Base-by-base conservation (phyloP, 805 yeast species). In the Yarrowia osloensis region DNA sequence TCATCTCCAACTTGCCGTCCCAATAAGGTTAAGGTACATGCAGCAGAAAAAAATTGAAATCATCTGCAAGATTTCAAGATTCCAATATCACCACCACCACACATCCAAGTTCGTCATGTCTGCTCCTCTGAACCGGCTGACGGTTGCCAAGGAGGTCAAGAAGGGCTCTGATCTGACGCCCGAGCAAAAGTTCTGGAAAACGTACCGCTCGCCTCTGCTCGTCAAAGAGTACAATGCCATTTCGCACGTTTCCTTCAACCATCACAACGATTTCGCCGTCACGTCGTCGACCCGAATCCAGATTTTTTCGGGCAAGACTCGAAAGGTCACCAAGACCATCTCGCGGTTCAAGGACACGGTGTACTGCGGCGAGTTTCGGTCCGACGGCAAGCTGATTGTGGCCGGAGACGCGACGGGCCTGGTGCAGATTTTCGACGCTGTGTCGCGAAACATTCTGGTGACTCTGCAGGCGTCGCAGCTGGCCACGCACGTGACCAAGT, bases 351-450 rank as follows among this genome's bases (percentile, higher is more conserved):
- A 90, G 75, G 98, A 94, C 73, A 87, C 93, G 0, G 99, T 92
- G 0, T 91, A 90, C 75, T 85, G 91, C 35, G 98, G 97, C 54
- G 96, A 92, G 76, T 94, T 88, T 77, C 84, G 98, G 73, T 84
- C 84, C 67, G 99, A 95, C 75, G 99, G 99, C 67, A 90, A 91
- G 75, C 82, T 95, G 54, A 77, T 95, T 31, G 96, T 89, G 22
- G 98, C 98, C 4, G 96, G 97, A 73, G 99, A 95, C 79, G 97
- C 97, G 15, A 86, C 95, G 3, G 99, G 99, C 21, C 76, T 91
- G 67, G 96, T 95, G 15, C 96, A 96, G 70, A 87, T 93, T 11
- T 94, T 90, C 74, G 98, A 95, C 76, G 87, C 96, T 35, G 81
- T 84, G 67, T 92, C 96, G 49, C 82, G 96, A 71, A 86, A 91